phyloP scores from a whole-genome alignment of 352 stramenopile species.

The Phytophthora europaea region DNA sequence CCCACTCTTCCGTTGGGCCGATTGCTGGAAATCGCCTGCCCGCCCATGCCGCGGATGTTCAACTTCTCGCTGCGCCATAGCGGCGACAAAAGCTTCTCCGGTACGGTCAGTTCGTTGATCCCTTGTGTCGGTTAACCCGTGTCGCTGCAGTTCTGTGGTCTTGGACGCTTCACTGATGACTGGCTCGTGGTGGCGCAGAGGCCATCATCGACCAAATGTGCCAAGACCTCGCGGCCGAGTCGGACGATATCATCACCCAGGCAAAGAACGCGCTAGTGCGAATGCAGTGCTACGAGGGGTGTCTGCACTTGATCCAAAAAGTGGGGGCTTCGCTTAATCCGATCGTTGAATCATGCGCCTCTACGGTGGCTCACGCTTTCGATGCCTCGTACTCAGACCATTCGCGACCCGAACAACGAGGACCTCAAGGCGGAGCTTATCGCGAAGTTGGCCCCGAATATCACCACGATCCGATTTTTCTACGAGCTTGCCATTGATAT shows the following conservation, averaged over 20 bases:
- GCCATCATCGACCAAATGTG: slow-evolving; percentile 51
- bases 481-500: slow-evolving; percentile 58
- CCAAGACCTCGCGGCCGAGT: slow-evolving; percentile 50
- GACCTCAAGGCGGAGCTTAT: slow-evolving; percentile 49
- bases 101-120: slow-evolving; percentile 19
- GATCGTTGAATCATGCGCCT: neutral
- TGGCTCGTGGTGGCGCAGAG: slow-evolving; percentile 16
- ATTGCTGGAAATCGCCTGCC: slow-evolving; percentile 5
- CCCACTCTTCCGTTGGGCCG: slow-evolving; percentile 16
- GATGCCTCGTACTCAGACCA: slow-evolving; percentile 33
- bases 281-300: slow-evolving; percentile 60
- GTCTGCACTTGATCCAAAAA: slow-evolving; percentile 58
- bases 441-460: slow-evolving; percentile 50
- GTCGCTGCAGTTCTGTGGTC: neutral
- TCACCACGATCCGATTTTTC: slow-evolving; percentile 44
- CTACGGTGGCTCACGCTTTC: neutral
- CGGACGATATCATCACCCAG: slow-evolving; percentile 50
- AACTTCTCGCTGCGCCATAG: slow-evolving; percentile 45
- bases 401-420: slow-evolving; percentile 46
- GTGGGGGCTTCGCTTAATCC: slow-evolving; percentile 14
- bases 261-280: slow-evolving; percentile 40
- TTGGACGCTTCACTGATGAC: neutral
- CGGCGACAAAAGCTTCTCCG: slow-evolving; percentile 52
- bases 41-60: slow-evolving; percentile 33
- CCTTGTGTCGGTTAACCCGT: neutral